phyloP scores from a whole-genome alignment of 83 land plant species.

The Thuja plicata region DNA sequence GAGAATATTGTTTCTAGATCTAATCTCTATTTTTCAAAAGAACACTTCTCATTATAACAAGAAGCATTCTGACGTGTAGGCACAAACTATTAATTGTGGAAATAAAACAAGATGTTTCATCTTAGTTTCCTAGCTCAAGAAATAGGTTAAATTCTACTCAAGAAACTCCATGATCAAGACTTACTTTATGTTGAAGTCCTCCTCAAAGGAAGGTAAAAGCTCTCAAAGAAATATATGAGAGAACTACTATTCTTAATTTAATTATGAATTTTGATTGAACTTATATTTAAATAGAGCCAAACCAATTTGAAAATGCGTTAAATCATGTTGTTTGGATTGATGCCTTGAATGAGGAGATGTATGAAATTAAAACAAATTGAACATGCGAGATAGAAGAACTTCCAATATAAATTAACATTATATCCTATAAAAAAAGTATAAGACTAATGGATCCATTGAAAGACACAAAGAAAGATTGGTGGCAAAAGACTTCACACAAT shows the following conservation, averaged over 20 bases:
- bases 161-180: too few species aligned
- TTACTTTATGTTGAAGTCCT: too few species aligned
- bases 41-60: too few species aligned
- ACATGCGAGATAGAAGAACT: background rate
- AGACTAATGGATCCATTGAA: background rate
- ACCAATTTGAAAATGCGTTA: background rate
- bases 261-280: background rate
- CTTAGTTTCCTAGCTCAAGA: too few species aligned
- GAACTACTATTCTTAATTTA: background rate
- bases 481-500: background rate
- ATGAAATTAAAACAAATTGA: background rate
- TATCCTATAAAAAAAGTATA: background rate
- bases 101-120: too few species aligned
- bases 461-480: background rate
- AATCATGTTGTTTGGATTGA: background rate
- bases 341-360: background rate
- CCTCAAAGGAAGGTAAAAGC: too few species aligned
- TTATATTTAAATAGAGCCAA: background rate
- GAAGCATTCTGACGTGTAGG: too few species aligned
- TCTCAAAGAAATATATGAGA: too few species aligned
- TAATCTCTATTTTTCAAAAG: too few species aligned
- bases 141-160: too few species aligned
- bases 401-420: background rate
- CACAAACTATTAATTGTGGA: too few species aligned
- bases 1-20: too few species aligned